Conservation (phyloP, 257 asterid species). For the Echites panduratus region DNA sequence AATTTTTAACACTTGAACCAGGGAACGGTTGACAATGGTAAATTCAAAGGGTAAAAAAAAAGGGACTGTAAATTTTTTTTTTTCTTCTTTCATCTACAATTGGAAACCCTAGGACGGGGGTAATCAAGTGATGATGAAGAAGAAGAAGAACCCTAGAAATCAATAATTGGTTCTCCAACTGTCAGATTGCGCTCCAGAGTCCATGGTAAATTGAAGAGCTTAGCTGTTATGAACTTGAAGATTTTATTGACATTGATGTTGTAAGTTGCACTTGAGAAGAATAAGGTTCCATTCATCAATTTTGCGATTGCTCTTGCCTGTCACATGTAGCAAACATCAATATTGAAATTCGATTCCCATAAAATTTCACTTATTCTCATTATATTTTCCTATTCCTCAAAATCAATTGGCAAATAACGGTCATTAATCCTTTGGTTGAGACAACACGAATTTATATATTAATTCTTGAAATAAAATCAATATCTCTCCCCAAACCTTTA, state of each 20-base stretch:
- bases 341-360: no score
- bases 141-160: conserved; percentile 37
- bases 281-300: conserved; percentile 69
- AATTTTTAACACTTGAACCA: conserved; percentile 24
- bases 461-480: no score
- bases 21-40: conserved; percentile 36
- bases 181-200: conserved; percentile 74
- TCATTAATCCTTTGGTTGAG: no score
- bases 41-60: not conserved
- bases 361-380: no score
- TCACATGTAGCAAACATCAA: no score
- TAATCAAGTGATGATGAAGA: no score
- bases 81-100: conserved; percentile 13
- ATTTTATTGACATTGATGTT: conserved; percentile 83
- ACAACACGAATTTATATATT: no score
- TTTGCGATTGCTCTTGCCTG: conserved; percentile 82
- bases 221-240: conserved; percentile 82
- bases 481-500: no score
- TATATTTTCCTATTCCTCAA: no score
- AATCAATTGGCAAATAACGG: no score
- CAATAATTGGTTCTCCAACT: conserved; percentile 84
- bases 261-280: conserved; percentile 84
- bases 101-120: not conserved
- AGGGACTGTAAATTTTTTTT: not conserved
- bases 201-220: conserved; percentile 76